A percentile compares a stretch with the other conserved stretches of the same genome.
These are phyloP conservation scores for Atkinsonella texensis DNA, from an alignment of 2,329 filamentous ascomycete species.

Conservation along the genomic window DNA sequence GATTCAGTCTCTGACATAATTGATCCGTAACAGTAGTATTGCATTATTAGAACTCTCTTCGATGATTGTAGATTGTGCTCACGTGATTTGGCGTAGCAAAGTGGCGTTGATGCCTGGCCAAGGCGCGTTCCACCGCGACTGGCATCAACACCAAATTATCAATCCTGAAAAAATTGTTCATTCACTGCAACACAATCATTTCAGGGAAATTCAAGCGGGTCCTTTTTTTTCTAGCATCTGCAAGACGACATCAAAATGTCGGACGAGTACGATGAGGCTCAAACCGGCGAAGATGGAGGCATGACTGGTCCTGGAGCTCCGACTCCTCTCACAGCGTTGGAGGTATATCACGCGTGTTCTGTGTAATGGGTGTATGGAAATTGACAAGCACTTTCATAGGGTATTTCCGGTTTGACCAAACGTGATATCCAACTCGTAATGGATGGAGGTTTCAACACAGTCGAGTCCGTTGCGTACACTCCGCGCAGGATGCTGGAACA, in stretches of 20 bases:
- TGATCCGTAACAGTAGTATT: too few relatives aligned
- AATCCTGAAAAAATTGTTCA: not conserved
- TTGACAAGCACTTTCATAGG: constrained; percentile 36
- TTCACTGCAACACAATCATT: not conserved
- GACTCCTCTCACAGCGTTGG: constrained; percentile 72
- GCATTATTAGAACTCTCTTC: too few relatives aligned
- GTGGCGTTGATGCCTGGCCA: constrained; percentile 15
- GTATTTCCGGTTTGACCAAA: constrained; percentile 79
- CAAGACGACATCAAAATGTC: constrained; percentile 25
- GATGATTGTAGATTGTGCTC: constrained; percentile 3
- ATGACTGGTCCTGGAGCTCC: constrained; percentile 83
- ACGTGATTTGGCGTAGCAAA: constrained; percentile 27
- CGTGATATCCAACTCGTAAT: constrained; percentile 88
- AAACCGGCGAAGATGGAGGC: constrained; percentile 55
- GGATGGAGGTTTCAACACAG: constrained; percentile 88
- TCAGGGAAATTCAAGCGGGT: too few relatives aligned
- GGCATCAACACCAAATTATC: not conserved
- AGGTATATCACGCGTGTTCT: constrained; percentile 42
- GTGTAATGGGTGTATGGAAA: not conserved
- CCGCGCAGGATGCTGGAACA: constrained; percentile 75
- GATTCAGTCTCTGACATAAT: too few relatives aligned
- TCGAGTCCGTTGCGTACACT: constrained; percentile 90
- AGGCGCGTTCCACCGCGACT: constrained; percentile 20
- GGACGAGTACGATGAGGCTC: constrained; percentile 53
- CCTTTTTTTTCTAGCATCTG: not conserved